phyloP scores from a whole-genome alignment of 768 basidiomycete genomes.

The Rhizopogon vulgaris region DNA sequence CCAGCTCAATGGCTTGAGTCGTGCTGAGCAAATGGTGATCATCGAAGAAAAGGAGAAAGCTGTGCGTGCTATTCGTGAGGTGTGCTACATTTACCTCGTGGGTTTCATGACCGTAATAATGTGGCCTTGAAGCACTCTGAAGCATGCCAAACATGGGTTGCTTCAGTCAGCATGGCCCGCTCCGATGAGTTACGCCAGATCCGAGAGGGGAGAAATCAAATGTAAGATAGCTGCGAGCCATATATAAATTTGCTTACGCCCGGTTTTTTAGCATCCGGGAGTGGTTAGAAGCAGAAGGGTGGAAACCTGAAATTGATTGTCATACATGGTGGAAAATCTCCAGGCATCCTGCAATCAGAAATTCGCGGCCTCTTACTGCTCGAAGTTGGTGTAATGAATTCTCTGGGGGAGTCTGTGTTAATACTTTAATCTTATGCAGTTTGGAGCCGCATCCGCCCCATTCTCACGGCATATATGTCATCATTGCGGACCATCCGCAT shows the following conservation, averaged over 20 bases:
- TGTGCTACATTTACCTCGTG: neutral
- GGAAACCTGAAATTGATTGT: slow-evolving; percentile 21
- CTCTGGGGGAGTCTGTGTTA: neutral
- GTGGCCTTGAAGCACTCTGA: slow-evolving; percentile 16
- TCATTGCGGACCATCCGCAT: slow-evolving; percentile 25
- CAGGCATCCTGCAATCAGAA: slow-evolving; percentile 22
- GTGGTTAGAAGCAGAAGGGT: slow-evolving; percentile 13
- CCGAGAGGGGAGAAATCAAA: slow-evolving; percentile 19
- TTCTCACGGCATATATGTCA: slow-evolving; percentile 20
- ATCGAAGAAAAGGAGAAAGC: neutral
- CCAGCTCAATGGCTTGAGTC: neutral
- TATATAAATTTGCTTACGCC: neutral
- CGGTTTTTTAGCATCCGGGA: slow-evolving; percentile 12
- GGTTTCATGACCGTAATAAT: neutral
- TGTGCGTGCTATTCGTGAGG: neutral
- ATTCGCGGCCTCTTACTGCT: slow-evolving; percentile 16
- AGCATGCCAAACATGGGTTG: slow-evolving; percentile 21
- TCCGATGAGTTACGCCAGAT: slow-evolving; percentile 15
- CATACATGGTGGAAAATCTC: slow-evolving; percentile 27
- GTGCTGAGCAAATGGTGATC: neutral
- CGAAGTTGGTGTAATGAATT: slow-evolving; percentile 9
- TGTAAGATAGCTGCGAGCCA: slow-evolving; percentile 10
- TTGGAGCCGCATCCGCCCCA: slow-evolving; percentile 9
- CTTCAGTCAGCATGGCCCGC: slow-evolving; percentile 11
- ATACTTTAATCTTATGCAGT: slow-evolving; percentile 13